Conservation (phyloP, 1,284 basidiomycete genomes). For the Fereydounia khargensis region DNA sequence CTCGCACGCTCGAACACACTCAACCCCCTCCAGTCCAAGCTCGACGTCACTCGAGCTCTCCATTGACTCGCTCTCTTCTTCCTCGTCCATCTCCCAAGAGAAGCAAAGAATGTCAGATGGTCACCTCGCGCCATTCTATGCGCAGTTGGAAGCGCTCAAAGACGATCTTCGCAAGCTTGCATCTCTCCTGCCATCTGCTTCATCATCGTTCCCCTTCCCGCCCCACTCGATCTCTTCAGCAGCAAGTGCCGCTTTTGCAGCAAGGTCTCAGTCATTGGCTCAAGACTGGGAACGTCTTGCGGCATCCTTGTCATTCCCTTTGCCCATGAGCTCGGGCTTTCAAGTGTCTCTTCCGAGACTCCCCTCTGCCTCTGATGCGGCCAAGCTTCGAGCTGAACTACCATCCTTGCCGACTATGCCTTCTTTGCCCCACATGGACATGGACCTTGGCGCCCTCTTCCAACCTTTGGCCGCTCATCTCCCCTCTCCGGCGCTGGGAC, state of each 20-base stretch:
- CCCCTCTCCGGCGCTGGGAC: constrained; percentile 15
- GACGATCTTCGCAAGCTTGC: constrained; percentile 32
- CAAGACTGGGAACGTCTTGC: constrained; percentile 32
- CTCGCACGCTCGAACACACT: neutral
- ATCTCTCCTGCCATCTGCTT: constrained; percentile 16
- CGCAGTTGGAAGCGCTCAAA: constrained; percentile 40
- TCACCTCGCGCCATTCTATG: constrained; percentile 25
- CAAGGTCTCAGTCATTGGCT: constrained; percentile 32
- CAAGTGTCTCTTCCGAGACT: constrained; percentile 21
- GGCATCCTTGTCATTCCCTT: constrained; percentile 21
- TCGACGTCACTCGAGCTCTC: neutral
- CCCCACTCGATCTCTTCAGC: constrained; percentile 3
- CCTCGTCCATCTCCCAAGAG: no score
- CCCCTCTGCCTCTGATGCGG: constrained; percentile 21
- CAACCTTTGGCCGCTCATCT: constrained; percentile 24
- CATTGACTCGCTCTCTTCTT: no score
- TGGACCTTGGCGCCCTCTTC: constrained; percentile 28
- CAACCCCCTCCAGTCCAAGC: neutral
- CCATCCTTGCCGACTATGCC: constrained; percentile 21
- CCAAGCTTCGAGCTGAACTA: constrained; percentile 11
- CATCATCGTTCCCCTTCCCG: constrained; percentile 3
- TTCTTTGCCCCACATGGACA: constrained; percentile 19
- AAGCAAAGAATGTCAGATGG: no score
- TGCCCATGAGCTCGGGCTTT: constrained; percentile 18
- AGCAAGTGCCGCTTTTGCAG: constrained; percentile 30